Conservation (phyloP, 2,329 filamentous ascomycete species). For the Tolypocladium tropicale region DNA sequence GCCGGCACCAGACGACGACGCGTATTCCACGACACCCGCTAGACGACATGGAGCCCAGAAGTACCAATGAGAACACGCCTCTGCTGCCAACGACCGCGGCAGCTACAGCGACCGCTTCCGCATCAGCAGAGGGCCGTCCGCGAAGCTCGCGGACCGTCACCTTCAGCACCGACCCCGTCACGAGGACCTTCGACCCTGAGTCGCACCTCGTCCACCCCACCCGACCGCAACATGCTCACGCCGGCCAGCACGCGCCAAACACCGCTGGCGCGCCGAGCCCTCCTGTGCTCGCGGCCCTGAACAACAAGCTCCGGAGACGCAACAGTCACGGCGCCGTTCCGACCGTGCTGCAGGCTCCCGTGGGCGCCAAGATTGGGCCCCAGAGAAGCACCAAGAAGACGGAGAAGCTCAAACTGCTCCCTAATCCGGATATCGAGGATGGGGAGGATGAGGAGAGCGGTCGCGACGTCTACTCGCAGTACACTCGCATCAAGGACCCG, state of each 20-base stretch:
- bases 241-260: constrained; percentile 27
- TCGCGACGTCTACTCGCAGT: constrained; percentile 93
- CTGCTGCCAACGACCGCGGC: not conserved
- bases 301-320: constrained; percentile 76
- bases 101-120: not conserved
- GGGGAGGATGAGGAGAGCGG: constrained; percentile 79
- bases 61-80: constrained; percentile 2
- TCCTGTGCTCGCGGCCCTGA: constrained; percentile 66
- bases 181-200: constrained; percentile 48
- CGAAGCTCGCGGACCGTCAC: constrained; percentile 57
- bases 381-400: constrained; percentile 92
- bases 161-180: constrained; percentile 61
- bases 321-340: constrained; percentile 62
- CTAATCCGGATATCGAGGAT: constrained; percentile 77
- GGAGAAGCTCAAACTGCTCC: constrained; percentile 94
- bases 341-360: constrained; percentile 22
- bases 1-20: too few species aligned
- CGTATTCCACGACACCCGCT: not conserved
- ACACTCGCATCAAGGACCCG: constrained; percentile 94
- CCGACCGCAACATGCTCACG: constrained; percentile 10
- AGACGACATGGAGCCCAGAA: not conserved
- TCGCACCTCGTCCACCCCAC: constrained; percentile 16
- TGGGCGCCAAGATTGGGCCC: constrained; percentile 69
- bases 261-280: constrained; percentile 26
- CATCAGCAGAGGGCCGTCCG: constrained; percentile 16